Percentiles rank a stretch among this genome's conserved stretches.
Evolutionary conservation across 768 basidiomycete genomes (phyloP).

Genomic region (Russula virescens): DNA sequence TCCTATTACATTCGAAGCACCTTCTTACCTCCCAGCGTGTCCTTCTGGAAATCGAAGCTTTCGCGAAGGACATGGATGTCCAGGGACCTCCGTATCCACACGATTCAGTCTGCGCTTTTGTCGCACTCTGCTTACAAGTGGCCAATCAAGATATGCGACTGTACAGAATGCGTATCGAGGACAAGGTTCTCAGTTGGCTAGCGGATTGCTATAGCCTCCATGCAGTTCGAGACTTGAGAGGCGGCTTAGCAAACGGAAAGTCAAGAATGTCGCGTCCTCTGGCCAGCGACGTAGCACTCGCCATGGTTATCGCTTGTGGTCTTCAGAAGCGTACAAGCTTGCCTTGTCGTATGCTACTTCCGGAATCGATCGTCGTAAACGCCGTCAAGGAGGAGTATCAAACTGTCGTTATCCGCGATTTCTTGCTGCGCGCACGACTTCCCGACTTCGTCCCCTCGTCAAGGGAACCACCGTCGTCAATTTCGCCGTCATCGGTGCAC

Average conservation of each 20-base stretch:
- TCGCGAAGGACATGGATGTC: slow-evolving; percentile 79
- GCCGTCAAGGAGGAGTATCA: slow-evolving; percentile 53
- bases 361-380: slow-evolving; percentile 61
- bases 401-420: slow-evolving; percentile 60
- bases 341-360: slow-evolving; percentile 49
- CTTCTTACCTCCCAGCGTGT: slow-evolving; percentile 52
- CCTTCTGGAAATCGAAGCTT: slow-evolving; percentile 66
- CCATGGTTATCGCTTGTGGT: slow-evolving; percentile 63
- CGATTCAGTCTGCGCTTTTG: slow-evolving; percentile 86
- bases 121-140: slow-evolving; percentile 60
- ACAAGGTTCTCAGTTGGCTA: slow-evolving; percentile 81
- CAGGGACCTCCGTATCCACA: slow-evolving; percentile 85
- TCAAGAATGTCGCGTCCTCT: slow-evolving; percentile 47
- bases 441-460: slow-evolving; percentile 35
- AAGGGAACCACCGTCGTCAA: slow-evolving; percentile 8
- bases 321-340: slow-evolving; percentile 43
- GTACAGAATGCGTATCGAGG: slow-evolving; percentile 80
- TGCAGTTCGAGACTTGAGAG: slow-evolving; percentile 32
- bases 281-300: slow-evolving; percentile 52
- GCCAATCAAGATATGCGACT: slow-evolving; percentile 78
- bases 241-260: slow-evolving; percentile 33
- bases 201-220: slow-evolving; percentile 59
- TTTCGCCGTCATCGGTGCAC: background rate
- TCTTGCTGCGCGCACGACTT: slow-evolving; percentile 58
- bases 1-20: slow-evolving; percentile 41